Percentiles rank a stretch among this genome's conserved stretches.
These are phyloP conservation scores for Nakazawaea molendinolei DNA, from an alignment of 805 yeast genomes.

Conservation along the genomic window DNA sequence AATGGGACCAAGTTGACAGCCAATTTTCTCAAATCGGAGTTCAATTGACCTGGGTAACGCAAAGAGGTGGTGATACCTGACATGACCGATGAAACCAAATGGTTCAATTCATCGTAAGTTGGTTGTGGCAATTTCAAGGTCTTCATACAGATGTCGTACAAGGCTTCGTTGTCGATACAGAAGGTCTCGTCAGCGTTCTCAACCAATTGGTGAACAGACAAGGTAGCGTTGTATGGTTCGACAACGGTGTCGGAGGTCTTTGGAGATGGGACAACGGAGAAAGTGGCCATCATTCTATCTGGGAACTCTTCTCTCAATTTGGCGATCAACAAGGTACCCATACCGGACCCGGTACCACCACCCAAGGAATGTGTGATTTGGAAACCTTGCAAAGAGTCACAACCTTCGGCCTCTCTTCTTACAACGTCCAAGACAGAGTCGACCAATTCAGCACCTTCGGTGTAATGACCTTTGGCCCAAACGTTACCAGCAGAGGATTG, in stretches of 20 bases:
- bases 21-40: slow-evolving; percentile 85
- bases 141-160: slow-evolving; percentile 82
- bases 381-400: slow-evolving; percentile 92
- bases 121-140: slow-evolving; percentile 81
- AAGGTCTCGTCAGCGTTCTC: slow-evolving; percentile 90
- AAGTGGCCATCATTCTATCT: slow-evolving; percentile 94
- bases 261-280: slow-evolving; percentile 89
- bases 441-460: slow-evolving; percentile 92
- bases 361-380: slow-evolving; percentile 80
- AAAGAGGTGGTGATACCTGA: slow-evolving; percentile 91
- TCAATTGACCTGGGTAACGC: slow-evolving; percentile 93
- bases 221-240: slow-evolving; percentile 91
- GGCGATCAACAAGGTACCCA: slow-evolving; percentile 85
- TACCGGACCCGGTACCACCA: slow-evolving; percentile 96
- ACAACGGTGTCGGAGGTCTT: slow-evolving; percentile 89
- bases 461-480: slow-evolving; percentile 97
- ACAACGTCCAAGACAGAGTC: slow-evolving; percentile 85
- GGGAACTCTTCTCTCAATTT: slow-evolving; percentile 89
- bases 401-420: slow-evolving; percentile 89
- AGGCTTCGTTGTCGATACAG: slow-evolving; percentile 92
- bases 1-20: slow-evolving; percentile 94
- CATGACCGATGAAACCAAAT: slow-evolving; percentile 85
- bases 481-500: slow-evolving; percentile 93
- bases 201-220: slow-evolving; percentile 85
- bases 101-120: slow-evolving; percentile 70